These are phyloP conservation scores for Phytophthora europaea DNA, from an alignment of 352 stramenopile genomes.

Conservation along the genomic window DNA sequence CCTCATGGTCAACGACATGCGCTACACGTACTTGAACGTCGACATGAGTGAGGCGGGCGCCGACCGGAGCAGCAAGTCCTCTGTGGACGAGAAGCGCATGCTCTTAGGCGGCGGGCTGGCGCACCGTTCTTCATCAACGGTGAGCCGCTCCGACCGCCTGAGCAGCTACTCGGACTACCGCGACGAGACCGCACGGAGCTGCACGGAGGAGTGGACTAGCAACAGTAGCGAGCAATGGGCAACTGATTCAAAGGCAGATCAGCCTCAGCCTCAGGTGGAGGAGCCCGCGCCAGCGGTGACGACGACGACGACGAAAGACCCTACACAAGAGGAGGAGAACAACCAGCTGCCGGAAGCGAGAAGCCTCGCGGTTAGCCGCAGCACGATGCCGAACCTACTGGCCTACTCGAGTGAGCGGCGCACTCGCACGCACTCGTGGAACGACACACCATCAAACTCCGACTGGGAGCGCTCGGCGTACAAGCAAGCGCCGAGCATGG, in stretches of 20 bases:
- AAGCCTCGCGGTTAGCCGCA: conserved; percentile 49
- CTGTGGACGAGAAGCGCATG: conserved; percentile 38
- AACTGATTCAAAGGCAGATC: conserved; percentile 47
- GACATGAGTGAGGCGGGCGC: conserved; percentile 75
- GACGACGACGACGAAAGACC: background rate
- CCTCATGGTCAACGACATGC: conserved; percentile 90
- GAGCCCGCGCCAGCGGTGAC: background rate
- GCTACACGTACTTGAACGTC: conserved; percentile 90
- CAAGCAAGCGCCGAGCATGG: conserved; percentile 46
- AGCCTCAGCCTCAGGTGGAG: conserved; percentile 23
- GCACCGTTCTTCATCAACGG: conserved; percentile 37
- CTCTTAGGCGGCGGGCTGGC: conserved; percentile 33
- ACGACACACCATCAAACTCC: conserved; percentile 43
- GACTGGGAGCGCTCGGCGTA: conserved; percentile 64
- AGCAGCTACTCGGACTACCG: conserved; percentile 46
- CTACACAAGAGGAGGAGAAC: conserved; percentile 9
- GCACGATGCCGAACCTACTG: conserved; percentile 65
- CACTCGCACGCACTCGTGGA: conserved; percentile 64
- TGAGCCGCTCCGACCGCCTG: conserved; percentile 44
- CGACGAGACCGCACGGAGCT: conserved; percentile 42
- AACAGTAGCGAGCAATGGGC: conserved; percentile 14
- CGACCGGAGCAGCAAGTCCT: conserved; percentile 55
- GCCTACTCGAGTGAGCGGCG: conserved; percentile 55
- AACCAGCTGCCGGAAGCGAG: conserved; percentile 41
- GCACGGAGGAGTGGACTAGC: conserved; percentile 38